Evolutionary conservation across 2,329 filamentous ascomycete species (phyloP).

Genomic region (Mariannaea elegans): DNA sequence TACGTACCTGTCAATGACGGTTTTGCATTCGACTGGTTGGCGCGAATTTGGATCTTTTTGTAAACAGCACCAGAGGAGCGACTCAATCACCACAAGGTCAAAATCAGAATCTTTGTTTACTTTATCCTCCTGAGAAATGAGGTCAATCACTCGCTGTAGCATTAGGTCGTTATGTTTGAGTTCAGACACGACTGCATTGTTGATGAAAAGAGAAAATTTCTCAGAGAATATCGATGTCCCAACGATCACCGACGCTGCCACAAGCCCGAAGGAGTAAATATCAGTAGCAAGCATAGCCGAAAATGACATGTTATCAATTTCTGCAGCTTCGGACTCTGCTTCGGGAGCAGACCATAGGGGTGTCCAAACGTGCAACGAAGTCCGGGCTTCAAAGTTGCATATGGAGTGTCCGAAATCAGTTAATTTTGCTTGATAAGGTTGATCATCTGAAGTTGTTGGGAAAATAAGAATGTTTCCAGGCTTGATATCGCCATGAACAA

Average conservation of each 20-base stretch:
- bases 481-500: neutral
- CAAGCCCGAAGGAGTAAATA: neutral
- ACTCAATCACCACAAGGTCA: neutral
- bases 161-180: neutral
- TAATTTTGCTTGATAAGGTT: neutral
- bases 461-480: neutral
- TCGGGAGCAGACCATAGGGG: neutral
- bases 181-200: neutral
- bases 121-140: neutral
- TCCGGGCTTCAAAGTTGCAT: neutral
- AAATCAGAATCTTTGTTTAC: neutral
- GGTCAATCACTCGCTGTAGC: neutral
- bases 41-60: neutral
- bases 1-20: neutral
- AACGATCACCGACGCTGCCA: neutral
- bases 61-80: neutral
- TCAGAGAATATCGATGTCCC: neutral
- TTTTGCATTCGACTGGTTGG: neutral
- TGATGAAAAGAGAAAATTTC: neutral
- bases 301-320: neutral
- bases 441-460: neutral
- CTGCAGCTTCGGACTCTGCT: neutral
- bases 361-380: neutral
- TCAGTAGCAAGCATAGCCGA: neutral
- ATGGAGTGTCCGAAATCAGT: neutral